Evolutionary conservation across 1,284 basidiomycete species (phyloP), one percentile per base, ranked within the genome.

Genomic region (Puccinia hordei): DNA sequence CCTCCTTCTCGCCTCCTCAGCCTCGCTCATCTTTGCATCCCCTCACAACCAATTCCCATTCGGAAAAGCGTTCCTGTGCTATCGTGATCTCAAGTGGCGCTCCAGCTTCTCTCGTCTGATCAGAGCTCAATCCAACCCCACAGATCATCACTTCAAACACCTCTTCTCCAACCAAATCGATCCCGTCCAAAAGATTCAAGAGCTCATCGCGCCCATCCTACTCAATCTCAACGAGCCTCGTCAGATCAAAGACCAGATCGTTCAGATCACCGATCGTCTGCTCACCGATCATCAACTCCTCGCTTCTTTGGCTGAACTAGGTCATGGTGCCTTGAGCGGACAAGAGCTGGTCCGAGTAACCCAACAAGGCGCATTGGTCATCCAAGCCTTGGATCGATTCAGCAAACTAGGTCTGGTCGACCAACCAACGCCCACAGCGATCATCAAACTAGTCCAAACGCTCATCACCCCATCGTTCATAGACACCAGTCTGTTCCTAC

Each of bases 401-500:
- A 24, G 6, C 22, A 66, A 46, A 9, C n/a, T 66, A 1, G 41
- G 63, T 13, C 0, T 2, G 3, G 19, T 1, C 9, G 35, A 63
- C 0, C 2, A 35, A 22, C 17, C 61, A 1, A 22, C 6, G 19
- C 27, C 3, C 38, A 41, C 35, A 8, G n/a, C n/a, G n/a, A 22
- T 38, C 8, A 24, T 24, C 12, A 38, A 63, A 63, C 2, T 0
- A 35, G 63, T 24, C 3, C 38, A 66, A 66, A 22, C 6, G 2
- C 63, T 66, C 12, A 15, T 66, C 2, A n/a, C 63, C 38, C 12
- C 38, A 1, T 12, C 63, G 63, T 66, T 66, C n/a, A 2, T 66
- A 24, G 63, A 66, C n/a, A n/a, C 63, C 9, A 24, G 41, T 66
- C 63, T 66, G n/a, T 66, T 66, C n/a, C n/a, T 66, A 38, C 19